Base-by-base conservation (phyloP, 129 eudicot genomes). In the Rutidosis leptorrhynchoides region DNA sequence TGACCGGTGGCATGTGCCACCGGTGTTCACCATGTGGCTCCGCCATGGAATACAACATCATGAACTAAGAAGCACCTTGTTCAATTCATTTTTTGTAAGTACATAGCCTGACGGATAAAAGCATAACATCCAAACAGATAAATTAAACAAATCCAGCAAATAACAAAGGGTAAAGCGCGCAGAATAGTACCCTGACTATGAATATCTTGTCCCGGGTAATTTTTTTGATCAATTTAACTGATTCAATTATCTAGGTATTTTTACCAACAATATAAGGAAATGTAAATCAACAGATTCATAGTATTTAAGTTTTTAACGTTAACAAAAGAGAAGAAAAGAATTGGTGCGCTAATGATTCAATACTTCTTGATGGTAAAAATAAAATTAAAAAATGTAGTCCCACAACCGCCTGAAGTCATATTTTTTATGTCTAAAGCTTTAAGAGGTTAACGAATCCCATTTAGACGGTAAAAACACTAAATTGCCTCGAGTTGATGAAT, bases 61-160 rank as follows among this genome's bases (percentile, higher is more conserved):
- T 2, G 16, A 43, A 4, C 25, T 20, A 19, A 19, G 11, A 49
- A 6, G 12, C 55, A 20, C 28, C 58, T 21, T 53, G 23, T 53
- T 9, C 9, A 8, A 21, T 53, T 53, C 28, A n/a, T 53, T 20
- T 21, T 7, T 6, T 7, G 4, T 7, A 17, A 48, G 22, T 40
- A 40, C 46, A 40, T 40, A 5, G 1, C 46, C n/a, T 40, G 1
- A 40, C 16, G 46, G 46, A 40, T 48, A 48, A n/a, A n/a, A n/a
- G 22, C 54, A 48, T 16, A 48, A 16, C 54, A 68, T 54, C 62
- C 60, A 72, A 52, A 46, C 42, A 62, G 27, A 62, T 62, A 46
- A 42, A 1, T 20, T 51, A 14, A 35, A 64, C 33, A 73, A 54
- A 54, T 35, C 69, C 28, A 49, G 58, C 55, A 73, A 25, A 26